Percentiles rank a stretch among this genome's conserved stretches.
Conservation (phyloP, 2,329 filamentous ascomycete species). For the Emergomyces orientalis region DNA sequence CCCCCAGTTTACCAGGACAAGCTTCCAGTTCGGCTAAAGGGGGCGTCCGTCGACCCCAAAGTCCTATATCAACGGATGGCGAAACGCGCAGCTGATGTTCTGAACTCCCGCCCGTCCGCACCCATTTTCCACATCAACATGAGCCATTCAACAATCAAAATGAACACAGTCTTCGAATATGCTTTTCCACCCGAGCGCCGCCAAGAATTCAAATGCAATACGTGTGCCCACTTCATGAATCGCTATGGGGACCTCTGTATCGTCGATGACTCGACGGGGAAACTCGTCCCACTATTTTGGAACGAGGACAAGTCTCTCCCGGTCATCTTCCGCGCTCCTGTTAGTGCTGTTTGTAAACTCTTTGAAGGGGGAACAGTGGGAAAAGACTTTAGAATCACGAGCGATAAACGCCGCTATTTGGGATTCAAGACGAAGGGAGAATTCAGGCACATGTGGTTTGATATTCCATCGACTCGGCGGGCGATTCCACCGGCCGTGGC, state of each 20-base stretch:
- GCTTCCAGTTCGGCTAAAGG: background rate
- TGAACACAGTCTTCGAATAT: background rate
- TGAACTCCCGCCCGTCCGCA: background rate
- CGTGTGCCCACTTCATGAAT: constrained; percentile 3
- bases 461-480: background rate
- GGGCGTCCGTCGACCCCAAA: background rate
- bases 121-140: constrained; percentile 1
- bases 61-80: background rate
- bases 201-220: background rate
- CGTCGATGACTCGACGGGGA: constrained; percentile 3
- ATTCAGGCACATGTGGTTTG: constrained; percentile 1
- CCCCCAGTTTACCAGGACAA: background rate
- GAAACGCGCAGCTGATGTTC: background rate
- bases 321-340: background rate
- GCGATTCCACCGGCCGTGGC: background rate
- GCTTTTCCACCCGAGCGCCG: background rate
- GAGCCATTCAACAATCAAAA: background rate
- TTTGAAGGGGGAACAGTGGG: background rate
- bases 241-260: constrained; percentile 1
- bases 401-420: background rate
- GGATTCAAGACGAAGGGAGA: background rate
- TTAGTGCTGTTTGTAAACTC: background rate
- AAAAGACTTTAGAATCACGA: background rate
- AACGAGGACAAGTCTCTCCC: background rate
- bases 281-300: background rate